Conservation (phyloP, 2,329 filamentous ascomycete species). For the Aspergillus fischeri region DNA sequence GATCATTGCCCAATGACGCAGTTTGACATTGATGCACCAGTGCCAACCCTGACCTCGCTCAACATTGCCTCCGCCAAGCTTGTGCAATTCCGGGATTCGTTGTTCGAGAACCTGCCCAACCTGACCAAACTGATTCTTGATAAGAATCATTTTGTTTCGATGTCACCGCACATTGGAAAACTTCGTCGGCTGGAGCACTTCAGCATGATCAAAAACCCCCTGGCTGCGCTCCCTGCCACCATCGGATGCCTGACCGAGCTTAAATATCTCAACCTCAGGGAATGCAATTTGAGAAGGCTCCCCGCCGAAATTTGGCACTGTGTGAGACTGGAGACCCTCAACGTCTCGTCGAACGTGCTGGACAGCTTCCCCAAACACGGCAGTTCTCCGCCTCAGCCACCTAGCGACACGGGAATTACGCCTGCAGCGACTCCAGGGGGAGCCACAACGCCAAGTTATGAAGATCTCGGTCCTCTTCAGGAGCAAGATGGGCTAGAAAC, state of each 20-base stretch:
- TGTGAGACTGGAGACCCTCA: conserved; percentile 81
- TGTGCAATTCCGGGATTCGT: conserved; percentile 77
- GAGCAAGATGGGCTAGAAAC: conserved; percentile 59
- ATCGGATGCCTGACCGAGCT: conserved; percentile 85
- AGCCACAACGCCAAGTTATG: conserved; percentile 65
- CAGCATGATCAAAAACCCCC: conserved; percentile 87
- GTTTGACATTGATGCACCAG: conserved; percentile 73
- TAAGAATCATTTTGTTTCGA: conserved; percentile 90
- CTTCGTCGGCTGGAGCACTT: conserved; percentile 81
- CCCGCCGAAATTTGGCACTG: conserved; percentile 97
- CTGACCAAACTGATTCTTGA: conserved; percentile 85
- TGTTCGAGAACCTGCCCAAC: conserved; percentile 83
- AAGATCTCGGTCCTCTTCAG: conserved; percentile 68
- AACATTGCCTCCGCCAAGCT: conserved; percentile 91
- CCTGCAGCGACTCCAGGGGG: conserved; percentile 46
- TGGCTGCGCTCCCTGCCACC: conserved; percentile 78
- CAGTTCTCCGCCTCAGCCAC: conserved; percentile 61
- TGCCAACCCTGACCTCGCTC: conserved; percentile 77
- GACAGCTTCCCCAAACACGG: conserved; percentile 83
- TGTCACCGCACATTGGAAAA: conserved; percentile 80
- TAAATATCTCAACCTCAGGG: conserved; percentile 78
- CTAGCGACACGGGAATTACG: conserved; percentile 45
- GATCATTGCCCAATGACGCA: conserved; percentile 95
- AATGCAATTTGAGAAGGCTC: conserved; percentile 86
- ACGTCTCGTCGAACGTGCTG: conserved; percentile 91